Evolutionary conservation across 2,329 filamentous ascomycete genomes (phyloP), one percentile per base, ranked within the genome.

Genomic region (Tolypocladium album): DNA sequence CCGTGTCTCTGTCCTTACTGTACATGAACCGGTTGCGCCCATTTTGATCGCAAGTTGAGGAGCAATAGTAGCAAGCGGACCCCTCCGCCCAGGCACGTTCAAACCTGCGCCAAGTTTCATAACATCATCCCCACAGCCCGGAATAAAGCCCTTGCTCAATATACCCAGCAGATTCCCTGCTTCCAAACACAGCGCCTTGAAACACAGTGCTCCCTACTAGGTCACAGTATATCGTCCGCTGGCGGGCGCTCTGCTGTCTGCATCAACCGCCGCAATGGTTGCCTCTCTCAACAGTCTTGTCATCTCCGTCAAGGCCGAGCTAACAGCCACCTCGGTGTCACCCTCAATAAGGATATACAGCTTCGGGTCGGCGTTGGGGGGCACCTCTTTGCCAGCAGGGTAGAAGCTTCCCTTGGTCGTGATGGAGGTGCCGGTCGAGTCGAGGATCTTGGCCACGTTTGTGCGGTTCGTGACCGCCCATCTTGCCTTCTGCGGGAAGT

Each of bases 391-490:
- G 65, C 92, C 92, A 1, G 85, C 70, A 1, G 88, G 74, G 68
- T 97, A 97, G 73, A 91, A 97, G 62, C 83, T 94, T 65, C 94
- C 94, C 78, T 99, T 99, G 53, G 92, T 97, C 0, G 94, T 99
- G 72, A 99, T 99, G 8, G 91, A 96, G 1, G 92, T 96, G 47
- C 92, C 93, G 0, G 93, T 97, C 12, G 90, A 85, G 70, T 99
- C 94, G 64, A 99, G 82, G 67, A 99, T 97, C 80, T 97, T 99
- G 67, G 93, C 92, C 60, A 99, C 94, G 69, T 99, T 99, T 42
- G 94, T 97, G 65, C 94, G 86, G 74, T 99, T 99, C 45, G 94
- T 99, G 76, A 99, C 94, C 13, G 92, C 93, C 94, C 94, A 99
- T 67, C 94, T 86, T 64, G 94, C 94, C 80, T 97, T 97, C 73